Conservation (phyloP, 2,329 filamentous ascomycete species). For the Aquanectria penicillioides region DNA sequence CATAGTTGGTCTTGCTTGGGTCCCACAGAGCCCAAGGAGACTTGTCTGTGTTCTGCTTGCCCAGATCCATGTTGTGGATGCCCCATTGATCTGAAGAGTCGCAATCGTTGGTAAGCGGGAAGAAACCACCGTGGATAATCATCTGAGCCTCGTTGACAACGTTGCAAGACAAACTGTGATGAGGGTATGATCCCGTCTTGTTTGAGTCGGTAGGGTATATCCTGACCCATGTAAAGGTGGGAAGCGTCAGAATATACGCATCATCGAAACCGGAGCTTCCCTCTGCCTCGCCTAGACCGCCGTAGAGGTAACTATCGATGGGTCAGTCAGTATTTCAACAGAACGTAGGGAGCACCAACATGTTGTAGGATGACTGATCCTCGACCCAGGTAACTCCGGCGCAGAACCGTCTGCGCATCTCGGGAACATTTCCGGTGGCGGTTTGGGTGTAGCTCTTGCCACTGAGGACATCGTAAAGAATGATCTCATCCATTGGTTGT, state of each 20-base stretch:
- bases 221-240: constrained; percentile 70
- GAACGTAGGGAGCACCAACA: constrained; percentile 54
- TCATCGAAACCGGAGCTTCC: constrained; percentile 66
- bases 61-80: constrained; percentile 66
- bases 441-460: constrained; percentile 68
- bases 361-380: constrained; percentile 71
- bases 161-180: constrained; percentile 67
- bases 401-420: constrained; percentile 65
- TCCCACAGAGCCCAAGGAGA: constrained; percentile 62
- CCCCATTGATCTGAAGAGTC: constrained; percentile 63
- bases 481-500: constrained; percentile 60
- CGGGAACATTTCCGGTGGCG: constrained; percentile 62
- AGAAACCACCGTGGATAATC: constrained; percentile 70
- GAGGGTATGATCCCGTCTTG: constrained; percentile 52
- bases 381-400: constrained; percentile 67
- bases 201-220: constrained; percentile 58
- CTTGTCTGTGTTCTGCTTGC: constrained; percentile 56
- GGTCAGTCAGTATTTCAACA: constrained; percentile 4
- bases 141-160: constrained; percentile 66
- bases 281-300: constrained; percentile 61
- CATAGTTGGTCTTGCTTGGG: constrained; percentile 60
- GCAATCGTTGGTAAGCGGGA: constrained; percentile 59
- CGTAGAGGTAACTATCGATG: constrained; percentile 66
- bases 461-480: constrained; percentile 68
- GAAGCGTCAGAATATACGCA: constrained; percentile 68